Evolutionary conservation across 495 filamentous ascomycete genomes (phyloP).

Genomic region (Penicillium daleae): DNA sequence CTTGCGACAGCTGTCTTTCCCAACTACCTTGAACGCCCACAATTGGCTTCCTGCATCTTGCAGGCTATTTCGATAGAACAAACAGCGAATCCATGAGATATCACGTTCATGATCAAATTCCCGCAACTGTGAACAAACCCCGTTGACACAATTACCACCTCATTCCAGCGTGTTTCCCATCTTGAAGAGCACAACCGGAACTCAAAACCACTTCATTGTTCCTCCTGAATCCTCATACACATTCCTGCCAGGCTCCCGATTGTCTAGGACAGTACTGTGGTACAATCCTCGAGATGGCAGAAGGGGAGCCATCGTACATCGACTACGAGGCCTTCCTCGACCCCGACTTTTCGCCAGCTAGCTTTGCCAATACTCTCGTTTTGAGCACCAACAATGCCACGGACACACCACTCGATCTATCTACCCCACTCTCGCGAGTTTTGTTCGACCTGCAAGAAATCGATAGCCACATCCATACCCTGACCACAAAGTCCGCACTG

Average conservation of each 20-base stretch:
- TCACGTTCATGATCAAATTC: background rate
- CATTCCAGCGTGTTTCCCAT: background rate
- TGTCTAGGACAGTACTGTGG: background rate
- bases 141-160: too few species aligned
- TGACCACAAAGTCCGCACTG: slow-evolving; percentile 83
- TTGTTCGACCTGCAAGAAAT: slow-evolving; percentile 97
- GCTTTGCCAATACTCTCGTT: slow-evolving; percentile 88
- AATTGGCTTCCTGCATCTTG: background rate
- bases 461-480: slow-evolving; percentile 88
- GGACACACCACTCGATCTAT: slow-evolving; percentile 88
- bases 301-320: slow-evolving; percentile 77
- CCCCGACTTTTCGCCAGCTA: slow-evolving; percentile 74
- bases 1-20: slow-evolving; percentile 26
- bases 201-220: background rate
- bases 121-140: background rate
- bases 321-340: slow-evolving; percentile 93
- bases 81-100: background rate
- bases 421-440: slow-evolving; percentile 89
- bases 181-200: background rate
- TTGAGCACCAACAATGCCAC: slow-evolving; percentile 87
- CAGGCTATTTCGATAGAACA: background rate
- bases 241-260: background rate
- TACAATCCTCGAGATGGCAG: slow-evolving; percentile 34
- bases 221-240: background rate
- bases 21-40: slow-evolving; percentile 5